Evolutionary conservation across 2,329 filamentous ascomycete genomes (phyloP).

Genomic region (Fusarium devonianum): DNA sequence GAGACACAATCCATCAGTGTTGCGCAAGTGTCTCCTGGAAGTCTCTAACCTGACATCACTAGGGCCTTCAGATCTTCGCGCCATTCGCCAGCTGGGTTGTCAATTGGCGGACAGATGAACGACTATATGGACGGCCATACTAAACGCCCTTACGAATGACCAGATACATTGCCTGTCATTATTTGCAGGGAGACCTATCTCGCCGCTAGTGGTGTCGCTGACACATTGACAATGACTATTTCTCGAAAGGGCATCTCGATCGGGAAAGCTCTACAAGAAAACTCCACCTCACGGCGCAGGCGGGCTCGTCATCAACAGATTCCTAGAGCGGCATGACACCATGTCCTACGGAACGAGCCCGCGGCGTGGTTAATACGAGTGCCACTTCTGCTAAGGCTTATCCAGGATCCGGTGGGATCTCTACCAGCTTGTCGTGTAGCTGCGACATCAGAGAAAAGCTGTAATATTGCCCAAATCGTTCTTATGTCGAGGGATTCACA

Average conservation of each 20-base stretch:
- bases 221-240: conserved; percentile 60
- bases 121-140: neutral
- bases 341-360: conserved; percentile 52
- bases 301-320: conserved; percentile 59
- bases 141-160: too few relatives aligned
- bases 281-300: conserved; percentile 56
- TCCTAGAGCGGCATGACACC: conserved; percentile 53
- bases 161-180: conserved; percentile 56
- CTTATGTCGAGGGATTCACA: conserved; percentile 49
- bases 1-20: conserved; percentile 4
- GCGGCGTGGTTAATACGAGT: conserved; percentile 38
- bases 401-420: conserved; percentile 51
- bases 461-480: conserved; percentile 51
- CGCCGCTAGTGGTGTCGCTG: conserved; percentile 62
- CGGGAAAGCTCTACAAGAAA: conserved; percentile 56
- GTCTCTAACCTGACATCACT: neutral
- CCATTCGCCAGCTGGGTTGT: too few relatives aligned
- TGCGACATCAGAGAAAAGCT: conserved; percentile 48
- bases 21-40: neutral
- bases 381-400: conserved; percentile 54
- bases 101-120: too few relatives aligned
- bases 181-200: conserved; percentile 57
- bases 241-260: conserved; percentile 55
- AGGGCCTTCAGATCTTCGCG: conserved; percentile 4
- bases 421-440: conserved; percentile 62